These are phyloP conservation scores for Euphorbia pulcherrima DNA, from an alignment of 345 rosid species.

Conservation along the genomic window DNA sequence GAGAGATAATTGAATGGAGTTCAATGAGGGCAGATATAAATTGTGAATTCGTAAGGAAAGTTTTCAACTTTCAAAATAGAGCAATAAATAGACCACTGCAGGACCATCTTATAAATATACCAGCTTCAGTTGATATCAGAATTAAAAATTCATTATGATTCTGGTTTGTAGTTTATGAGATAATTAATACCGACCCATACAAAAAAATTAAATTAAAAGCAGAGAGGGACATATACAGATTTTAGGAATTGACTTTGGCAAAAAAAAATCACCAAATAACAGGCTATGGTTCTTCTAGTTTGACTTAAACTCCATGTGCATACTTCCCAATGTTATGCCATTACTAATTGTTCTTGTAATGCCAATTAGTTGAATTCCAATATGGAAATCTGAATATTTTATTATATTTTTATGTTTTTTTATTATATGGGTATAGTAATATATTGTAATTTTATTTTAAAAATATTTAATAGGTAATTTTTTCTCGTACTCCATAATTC, in stretches of 20 bases:
- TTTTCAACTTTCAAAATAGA: conserved; percentile 12
- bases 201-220: no score
- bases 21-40: conserved; percentile 23
- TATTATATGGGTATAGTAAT: no score
- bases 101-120: conserved; percentile 14
- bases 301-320: conserved; percentile 28
- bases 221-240: not conserved
- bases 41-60: conserved; percentile 18
- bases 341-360: conserved; percentile 8
- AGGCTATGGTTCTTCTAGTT: conserved; percentile 16
- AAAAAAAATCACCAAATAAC: conserved; percentile 18
- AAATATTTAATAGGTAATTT: no score
- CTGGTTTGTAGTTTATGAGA: not conserved
- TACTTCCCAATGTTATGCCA: conserved; percentile 26
- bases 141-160: not conserved
- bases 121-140: not conserved
- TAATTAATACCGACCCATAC: not conserved
- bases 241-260: not conserved
- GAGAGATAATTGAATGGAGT: conserved; percentile 26
- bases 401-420: not conserved
- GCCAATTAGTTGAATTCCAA: not conserved
- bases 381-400: conserved; percentile 2
- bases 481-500: no score
- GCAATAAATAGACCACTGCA: conserved; percentile 24
- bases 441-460: no score